A percentile compares a stretch with the other conserved stretches of the same genome.
Evolutionary conservation across 2,329 filamentous ascomycete genomes (phyloP).

Genomic region (Fusarium cyanostomum): DNA sequence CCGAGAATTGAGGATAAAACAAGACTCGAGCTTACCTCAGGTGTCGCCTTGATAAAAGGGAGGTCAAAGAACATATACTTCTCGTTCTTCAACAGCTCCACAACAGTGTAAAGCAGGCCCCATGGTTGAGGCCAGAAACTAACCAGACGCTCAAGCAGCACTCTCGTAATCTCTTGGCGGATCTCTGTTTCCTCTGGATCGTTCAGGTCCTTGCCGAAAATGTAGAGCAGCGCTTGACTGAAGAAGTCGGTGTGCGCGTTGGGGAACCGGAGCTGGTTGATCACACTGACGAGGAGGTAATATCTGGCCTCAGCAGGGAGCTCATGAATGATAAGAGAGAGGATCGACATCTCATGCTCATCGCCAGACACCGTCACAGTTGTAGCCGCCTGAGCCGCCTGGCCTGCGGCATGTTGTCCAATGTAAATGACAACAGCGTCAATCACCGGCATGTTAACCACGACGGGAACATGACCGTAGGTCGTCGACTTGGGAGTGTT

Average conservation of each 20-base stretch:
- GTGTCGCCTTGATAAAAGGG: conserved; percentile 88
- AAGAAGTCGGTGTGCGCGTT: conserved; percentile 94
- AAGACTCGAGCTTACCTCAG: conserved; percentile 70
- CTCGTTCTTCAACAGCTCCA: conserved; percentile 91
- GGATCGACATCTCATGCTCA: conserved; percentile 70
- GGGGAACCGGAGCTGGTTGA: conserved; percentile 91
- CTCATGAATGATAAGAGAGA: conserved; percentile 81
- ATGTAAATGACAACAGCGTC: conserved; percentile 87
- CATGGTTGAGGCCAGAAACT: conserved; percentile 94
- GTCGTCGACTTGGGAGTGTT: conserved; percentile 66
- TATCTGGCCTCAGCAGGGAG: conserved; percentile 82
- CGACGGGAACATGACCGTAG: conserved; percentile 72
- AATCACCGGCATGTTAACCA: conserved; percentile 75
- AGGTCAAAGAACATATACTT: conserved; percentile 93
- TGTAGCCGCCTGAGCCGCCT: conserved; percentile 66
- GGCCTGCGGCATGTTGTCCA: conserved; percentile 74
- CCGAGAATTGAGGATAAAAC: neutral
- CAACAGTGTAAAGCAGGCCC: conserved; percentile 87
- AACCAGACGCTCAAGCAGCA: conserved; percentile 87
- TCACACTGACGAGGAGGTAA: conserved; percentile 82
- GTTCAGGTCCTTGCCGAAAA: conserved; percentile 80
- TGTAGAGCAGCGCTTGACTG: conserved; percentile 81
- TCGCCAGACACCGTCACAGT: conserved; percentile 58
- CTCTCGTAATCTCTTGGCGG: conserved; percentile 88
- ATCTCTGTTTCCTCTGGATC: conserved; percentile 83